Percentiles rank a stretch among this genome's conserved stretches.
phyloP scores from a whole-genome alignment of 768 basidiomycete species.

The Suillus discolor region DNA sequence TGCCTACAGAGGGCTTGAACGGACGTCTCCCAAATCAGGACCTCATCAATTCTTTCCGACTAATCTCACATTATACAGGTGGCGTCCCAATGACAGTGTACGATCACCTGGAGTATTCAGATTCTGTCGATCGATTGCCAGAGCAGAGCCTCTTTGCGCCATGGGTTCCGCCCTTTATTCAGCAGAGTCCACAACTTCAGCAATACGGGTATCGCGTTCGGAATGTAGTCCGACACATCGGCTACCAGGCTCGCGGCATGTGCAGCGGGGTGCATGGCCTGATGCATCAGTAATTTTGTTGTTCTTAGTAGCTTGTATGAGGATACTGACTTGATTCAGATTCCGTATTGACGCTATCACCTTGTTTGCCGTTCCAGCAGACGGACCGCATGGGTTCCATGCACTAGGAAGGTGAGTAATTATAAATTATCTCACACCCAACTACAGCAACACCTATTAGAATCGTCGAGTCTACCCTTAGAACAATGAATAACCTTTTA shows the following conservation, averaged over 20 bases:
- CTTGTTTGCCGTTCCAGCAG: slow-evolving; percentile 82
- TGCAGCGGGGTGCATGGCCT: slow-evolving; percentile 90
- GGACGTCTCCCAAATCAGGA: slow-evolving; percentile 97
- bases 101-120: slow-evolving; percentile 63
- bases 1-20: slow-evolving; percentile 84
- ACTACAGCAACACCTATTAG: slow-evolving; percentile 39
- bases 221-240: slow-evolving; percentile 70
- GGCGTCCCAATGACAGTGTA: slow-evolving; percentile 82
- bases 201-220: slow-evolving; percentile 59
- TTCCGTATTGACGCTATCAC: slow-evolving; percentile 96
- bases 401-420: slow-evolving; percentile 77
- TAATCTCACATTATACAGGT: slow-evolving; percentile 71
- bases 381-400: slow-evolving; percentile 95
- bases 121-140: slow-evolving; percentile 34
- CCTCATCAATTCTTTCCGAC: slow-evolving; percentile 77
- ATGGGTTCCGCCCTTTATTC: slow-evolving; percentile 51
- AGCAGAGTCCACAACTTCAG: slow-evolving; percentile 44
- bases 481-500: slow-evolving; percentile 91
- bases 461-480: slow-evolving; percentile 82
- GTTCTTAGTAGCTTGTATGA: not conserved
- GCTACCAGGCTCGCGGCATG: slow-evolving; percentile 75
- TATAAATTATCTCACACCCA: not conserved
- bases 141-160: slow-evolving; percentile 36
- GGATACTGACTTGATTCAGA: slow-evolving; percentile 39
- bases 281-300: slow-evolving; percentile 69